These are phyloP conservation scores for Delonix regia DNA, from an alignment of 306 rosid genomes.

Conservation along the genomic window DNA sequence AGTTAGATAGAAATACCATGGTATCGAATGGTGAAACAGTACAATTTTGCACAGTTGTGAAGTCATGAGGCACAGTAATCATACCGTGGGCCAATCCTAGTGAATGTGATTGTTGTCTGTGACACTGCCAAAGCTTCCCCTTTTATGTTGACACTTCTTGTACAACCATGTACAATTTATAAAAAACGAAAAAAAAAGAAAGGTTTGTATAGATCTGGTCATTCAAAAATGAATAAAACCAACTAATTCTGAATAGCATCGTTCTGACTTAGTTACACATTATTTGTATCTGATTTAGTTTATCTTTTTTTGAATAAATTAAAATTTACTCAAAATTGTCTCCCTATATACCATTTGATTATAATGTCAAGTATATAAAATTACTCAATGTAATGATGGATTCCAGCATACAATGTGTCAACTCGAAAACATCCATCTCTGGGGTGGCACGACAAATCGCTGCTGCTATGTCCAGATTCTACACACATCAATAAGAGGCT, in stretches of 20 bases:
- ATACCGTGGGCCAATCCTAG: conserved; percentile 2
- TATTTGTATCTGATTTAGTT: not conserved
- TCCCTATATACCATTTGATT: no score
- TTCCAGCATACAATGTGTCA: not conserved
- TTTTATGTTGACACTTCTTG: not conserved
- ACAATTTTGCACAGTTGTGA: conserved; percentile 29
- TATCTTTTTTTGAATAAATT: no score
- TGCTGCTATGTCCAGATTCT: not conserved
- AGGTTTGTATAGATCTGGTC: not conserved
- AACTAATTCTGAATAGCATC: no score
- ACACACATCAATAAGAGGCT: not conserved
- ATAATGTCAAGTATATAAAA: no score
- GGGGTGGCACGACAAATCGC: no score
- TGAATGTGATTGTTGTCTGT: not conserved
- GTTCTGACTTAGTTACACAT: no score
- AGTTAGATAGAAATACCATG: conserved; percentile 35
- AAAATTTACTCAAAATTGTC: no score
- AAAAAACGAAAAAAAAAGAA: no score
- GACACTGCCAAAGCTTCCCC: not conserved
- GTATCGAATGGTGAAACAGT: conserved; percentile 27
- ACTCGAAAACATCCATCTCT: not conserved
- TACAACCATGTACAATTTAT: not conserved
- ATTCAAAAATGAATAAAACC: not conserved
- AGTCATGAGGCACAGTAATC: conserved; percentile 2
- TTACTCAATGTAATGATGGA: not conserved